Percentiles rank a stretch among this genome's conserved stretches.
These are phyloP conservation scores for Ophiostoma triangulosporum DNA, from an alignment of 2,329 filamentous ascomycete genomes.

Conservation along the genomic window DNA sequence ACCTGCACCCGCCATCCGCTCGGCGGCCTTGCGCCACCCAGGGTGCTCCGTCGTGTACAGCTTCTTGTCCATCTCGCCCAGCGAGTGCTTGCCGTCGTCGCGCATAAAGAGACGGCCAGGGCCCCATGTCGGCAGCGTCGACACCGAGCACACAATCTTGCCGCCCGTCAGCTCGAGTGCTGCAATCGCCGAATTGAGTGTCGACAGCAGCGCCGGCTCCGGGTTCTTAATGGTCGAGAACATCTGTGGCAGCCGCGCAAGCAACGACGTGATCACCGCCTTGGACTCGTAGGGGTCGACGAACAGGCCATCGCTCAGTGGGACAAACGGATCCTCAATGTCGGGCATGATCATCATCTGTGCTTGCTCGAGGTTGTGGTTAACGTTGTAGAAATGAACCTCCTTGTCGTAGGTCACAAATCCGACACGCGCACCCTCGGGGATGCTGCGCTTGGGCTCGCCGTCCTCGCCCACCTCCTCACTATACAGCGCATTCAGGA, in stretches of 20 bases:
- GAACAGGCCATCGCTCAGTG: constrained; percentile 80
- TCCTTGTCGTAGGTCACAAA: constrained; percentile 96
- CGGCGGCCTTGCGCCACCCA: constrained; percentile 71
- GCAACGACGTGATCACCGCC: constrained; percentile 72
- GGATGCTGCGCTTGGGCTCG: constrained; percentile 46
- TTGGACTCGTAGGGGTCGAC: constrained; percentile 84
- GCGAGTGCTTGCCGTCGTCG: constrained; percentile 72
- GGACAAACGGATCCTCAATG: constrained; percentile 90
- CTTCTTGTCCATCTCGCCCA: constrained; percentile 79
- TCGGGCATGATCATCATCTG: constrained; percentile 99
- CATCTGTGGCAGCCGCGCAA: constrained; percentile 69
- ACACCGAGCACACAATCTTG: constrained; percentile 79
- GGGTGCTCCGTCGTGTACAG: constrained; percentile 83
- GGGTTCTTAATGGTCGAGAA: constrained; percentile 83
- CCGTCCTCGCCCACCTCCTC: constrained; percentile 41
- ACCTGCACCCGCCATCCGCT: constrained; percentile 76
- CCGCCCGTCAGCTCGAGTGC: constrained; percentile 78
- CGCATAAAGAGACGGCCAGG: constrained; percentile 74
- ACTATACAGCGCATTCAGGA: constrained; percentile 73
- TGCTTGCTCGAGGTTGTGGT: constrained; percentile 67
- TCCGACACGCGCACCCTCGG: constrained; percentile 72
- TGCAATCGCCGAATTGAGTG: constrained; percentile 70
- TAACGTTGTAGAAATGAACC: constrained; percentile 95
- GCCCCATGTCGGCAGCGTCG: constrained; percentile 82
- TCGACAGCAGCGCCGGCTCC: constrained; percentile 75